A percentile compares a stretch with the other conserved stretches of the same genome.
Evolutionary conservation across 768 basidiomycete species (phyloP).

Genomic region (Basidioascus undulatus): DNA sequence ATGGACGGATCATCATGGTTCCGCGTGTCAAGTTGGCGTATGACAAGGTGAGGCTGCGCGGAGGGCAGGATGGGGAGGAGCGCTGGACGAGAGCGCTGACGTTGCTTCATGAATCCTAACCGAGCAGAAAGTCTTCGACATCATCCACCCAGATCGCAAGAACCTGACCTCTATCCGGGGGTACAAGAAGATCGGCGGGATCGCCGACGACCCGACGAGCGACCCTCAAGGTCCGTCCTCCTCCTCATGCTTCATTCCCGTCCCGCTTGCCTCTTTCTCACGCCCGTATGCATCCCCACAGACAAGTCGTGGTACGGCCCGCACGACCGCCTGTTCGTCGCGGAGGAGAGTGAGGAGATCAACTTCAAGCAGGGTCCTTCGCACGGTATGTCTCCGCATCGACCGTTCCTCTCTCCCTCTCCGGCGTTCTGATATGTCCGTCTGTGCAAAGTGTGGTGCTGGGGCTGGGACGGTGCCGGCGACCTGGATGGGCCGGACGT

Average conservation of each 20-base stretch:
- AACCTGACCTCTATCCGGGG: slow-evolving; percentile 92
- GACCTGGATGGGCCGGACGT: slow-evolving; percentile 95
- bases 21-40: slow-evolving; percentile 91
- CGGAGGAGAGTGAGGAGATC: slow-evolving; percentile 57
- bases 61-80: slow-evolving; percentile 1
- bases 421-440: neutral
- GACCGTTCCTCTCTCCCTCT: neutral
- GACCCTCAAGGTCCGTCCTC: slow-evolving; percentile 97
- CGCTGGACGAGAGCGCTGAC: neutral
- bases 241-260: slow-evolving; percentile 6
- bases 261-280: neutral
- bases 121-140: slow-evolving; percentile 69
- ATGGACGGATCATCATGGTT: slow-evolving; percentile 93
- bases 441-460: slow-evolving; percentile 63
- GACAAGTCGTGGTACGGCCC: slow-evolving; percentile 96
- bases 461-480: slow-evolving; percentile 99
- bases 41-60: slow-evolving; percentile 53
- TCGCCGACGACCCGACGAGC: slow-evolving; percentile 82
- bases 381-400: slow-evolving; percentile 36
- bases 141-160: slow-evolving; percentile 68
- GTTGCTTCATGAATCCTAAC: neutral
- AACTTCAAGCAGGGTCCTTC: slow-evolving; percentile 60
- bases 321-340: slow-evolving; percentile 76
- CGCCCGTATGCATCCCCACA: too few species aligned
- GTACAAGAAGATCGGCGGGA: slow-evolving; percentile 79